Conservation (phyloP, 768 basidiomycete species). For the Lepiota brunneoincarnata region DNA sequence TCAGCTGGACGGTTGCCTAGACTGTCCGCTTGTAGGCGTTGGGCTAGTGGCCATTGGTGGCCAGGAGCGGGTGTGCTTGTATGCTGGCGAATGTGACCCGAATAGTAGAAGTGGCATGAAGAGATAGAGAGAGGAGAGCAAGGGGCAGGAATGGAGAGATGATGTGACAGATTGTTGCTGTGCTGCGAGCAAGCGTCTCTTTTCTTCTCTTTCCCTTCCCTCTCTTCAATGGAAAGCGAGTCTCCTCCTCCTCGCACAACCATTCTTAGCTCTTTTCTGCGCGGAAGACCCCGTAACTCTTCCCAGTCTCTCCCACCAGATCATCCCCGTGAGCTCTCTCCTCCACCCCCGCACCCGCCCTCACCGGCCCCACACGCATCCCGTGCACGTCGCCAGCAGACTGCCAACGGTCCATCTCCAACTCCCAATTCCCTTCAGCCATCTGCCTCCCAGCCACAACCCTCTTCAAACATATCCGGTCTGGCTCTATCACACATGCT, state of each 20-base stretch:
- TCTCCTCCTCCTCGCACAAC: conserved; percentile 51
- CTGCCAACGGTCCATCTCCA: conserved; percentile 25
- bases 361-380: conserved; percentile 26
- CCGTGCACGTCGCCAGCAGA: conserved; percentile 28
- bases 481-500: conserved; percentile 63
- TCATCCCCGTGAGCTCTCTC: conserved; percentile 38
- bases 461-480: conserved; percentile 16
- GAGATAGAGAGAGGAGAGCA: no score
- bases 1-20: no score
- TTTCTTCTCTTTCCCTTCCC: neutral
- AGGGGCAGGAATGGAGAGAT: no score
- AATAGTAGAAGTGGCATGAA: no score
- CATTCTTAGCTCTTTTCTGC: conserved; percentile 72
- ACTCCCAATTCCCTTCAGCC: conserved; percentile 22
- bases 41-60: no score
- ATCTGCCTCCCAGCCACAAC: conserved; percentile 19
- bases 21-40: no score
- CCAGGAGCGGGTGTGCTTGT: no score
- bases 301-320: conserved; percentile 52
- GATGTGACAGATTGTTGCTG: neutral
- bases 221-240: conserved; percentile 28
- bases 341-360: conserved; percentile 39
- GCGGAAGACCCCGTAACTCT: conserved; percentile 64
- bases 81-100: no score
- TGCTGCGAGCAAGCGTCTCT: conserved; percentile 15